Conservation (phyloP, 257 asterid genomes). For the Lycium barbarum region DNA sequence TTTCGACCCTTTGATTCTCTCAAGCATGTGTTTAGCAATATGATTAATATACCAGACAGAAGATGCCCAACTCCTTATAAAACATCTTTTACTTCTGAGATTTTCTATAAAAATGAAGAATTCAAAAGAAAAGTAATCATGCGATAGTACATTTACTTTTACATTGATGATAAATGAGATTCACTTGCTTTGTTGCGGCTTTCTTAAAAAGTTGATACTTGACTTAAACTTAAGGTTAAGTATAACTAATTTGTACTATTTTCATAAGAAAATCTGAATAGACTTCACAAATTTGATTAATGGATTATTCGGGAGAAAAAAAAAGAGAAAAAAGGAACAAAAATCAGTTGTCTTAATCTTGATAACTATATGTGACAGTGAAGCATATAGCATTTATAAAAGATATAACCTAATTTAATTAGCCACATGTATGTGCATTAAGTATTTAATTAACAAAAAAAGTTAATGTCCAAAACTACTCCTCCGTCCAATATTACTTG, state of each 20-base stretch:
- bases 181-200: conserved; percentile 12
- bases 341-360: background rate
- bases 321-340: too few relatives aligned
- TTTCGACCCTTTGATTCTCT: background rate
- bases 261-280: background rate
- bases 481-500: too few relatives aligned
- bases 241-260: background rate
- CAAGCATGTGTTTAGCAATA: background rate
- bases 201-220: conserved; percentile 5
- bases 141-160: background rate
- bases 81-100: background rate
- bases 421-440: conserved; percentile 2
- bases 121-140: background rate
- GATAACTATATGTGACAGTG: background rate
- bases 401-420: background rate
- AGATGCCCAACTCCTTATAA: background rate
- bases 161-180: conserved; percentile 23
- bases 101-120: background rate
- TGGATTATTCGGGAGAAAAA: background rate
- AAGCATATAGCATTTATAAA: background rate
- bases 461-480: background rate
- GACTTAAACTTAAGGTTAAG: background rate
- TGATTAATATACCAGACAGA: background rate
- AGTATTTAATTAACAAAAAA: background rate
- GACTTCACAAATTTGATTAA: background rate